These are phyloP conservation scores for Pythium insidiosum DNA, from an alignment of 352 stramenopile genomes.

Conservation along the genomic window DNA sequence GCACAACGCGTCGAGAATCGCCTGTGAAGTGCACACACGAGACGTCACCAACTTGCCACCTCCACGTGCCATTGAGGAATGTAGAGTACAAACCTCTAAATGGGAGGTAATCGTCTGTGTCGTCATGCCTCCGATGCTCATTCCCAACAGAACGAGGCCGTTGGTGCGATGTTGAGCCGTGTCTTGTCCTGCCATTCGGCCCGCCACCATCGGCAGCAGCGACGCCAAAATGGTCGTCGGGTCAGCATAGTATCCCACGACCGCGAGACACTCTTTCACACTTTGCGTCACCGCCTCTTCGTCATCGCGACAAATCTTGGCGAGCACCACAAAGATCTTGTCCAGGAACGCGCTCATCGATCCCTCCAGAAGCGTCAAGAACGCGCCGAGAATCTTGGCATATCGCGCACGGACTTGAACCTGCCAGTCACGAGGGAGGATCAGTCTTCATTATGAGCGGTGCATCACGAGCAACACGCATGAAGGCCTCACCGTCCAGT, in stretches of 20 bases:
- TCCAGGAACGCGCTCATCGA: conserved; percentile 65
- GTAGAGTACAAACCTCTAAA: too few species aligned
- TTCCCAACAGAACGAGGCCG: conserved; percentile 62
- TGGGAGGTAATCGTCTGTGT: conserved; percentile 43
- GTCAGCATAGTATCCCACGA: conserved; percentile 69
- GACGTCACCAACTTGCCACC: too few species aligned
- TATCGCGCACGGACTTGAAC: conserved; percentile 68
- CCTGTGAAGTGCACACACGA: too few species aligned
- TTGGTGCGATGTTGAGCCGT: conserved; percentile 74
- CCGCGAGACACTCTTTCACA: conserved; percentile 48
- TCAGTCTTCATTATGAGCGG: too few species aligned
- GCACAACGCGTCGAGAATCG: conserved; percentile 71
- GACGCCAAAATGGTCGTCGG: conserved; percentile 65
- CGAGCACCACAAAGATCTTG: conserved; percentile 60
- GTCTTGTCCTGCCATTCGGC: conserved; percentile 59
- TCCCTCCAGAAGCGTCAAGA: conserved; percentile 56
- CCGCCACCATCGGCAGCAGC: conserved; percentile 62
- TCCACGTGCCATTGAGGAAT: too few species aligned
- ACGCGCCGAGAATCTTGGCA: conserved; percentile 58
- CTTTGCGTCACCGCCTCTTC: conserved; percentile 51
- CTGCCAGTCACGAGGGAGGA: too few species aligned
- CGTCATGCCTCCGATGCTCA: conserved; percentile 80
- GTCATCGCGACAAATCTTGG: conserved; percentile 71
- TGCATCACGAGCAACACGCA: too few species aligned
- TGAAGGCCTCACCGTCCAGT: conserved; percentile 74